These are phyloP conservation scores for Backusella parvicylindrica DNA, from an alignment of 192 early-diverging fungal species.

Conservation along the genomic window DNA sequence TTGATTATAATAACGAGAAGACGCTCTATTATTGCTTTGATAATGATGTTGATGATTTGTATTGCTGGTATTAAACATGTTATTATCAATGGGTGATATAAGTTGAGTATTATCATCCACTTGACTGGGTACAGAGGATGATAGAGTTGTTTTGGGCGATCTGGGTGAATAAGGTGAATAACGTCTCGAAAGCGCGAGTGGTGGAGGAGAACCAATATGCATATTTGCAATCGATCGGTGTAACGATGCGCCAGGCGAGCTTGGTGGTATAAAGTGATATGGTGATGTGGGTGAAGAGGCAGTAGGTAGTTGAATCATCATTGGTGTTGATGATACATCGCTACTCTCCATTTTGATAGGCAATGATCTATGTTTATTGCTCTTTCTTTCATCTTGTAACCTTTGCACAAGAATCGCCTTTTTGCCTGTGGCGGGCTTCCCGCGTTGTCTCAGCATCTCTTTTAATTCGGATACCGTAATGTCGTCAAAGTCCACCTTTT, in stretches of 20 bases:
- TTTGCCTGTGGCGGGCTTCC: slow-evolving; percentile 66
- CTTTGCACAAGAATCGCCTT: slow-evolving; percentile 69
- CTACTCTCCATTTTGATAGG: background rate
- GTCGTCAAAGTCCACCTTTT: slow-evolving; percentile 67
- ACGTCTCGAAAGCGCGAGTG: slow-evolving; percentile 14
- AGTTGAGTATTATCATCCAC: background rate
- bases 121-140: background rate
- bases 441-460: slow-evolving; percentile 64
- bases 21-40: background rate
- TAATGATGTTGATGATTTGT: background rate
- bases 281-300: slow-evolving; percentile 4
- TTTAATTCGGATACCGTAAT: slow-evolving; percentile 74
- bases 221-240: slow-evolving; percentile 33
- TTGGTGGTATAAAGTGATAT: slow-evolving; percentile 4
- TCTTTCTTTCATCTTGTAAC: slow-evolving; percentile 53
- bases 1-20: background rate
- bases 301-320: slow-evolving; percentile 2
- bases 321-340: background rate
- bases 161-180: slow-evolving; percentile 33
- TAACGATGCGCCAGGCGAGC: slow-evolving; percentile 12
- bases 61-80: background rate
- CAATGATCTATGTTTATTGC: slow-evolving; percentile 2
- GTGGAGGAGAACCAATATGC: slow-evolving; percentile 30
- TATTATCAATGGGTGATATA: background rate
- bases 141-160: slow-evolving; percentile 9